Percentiles rank a stretch among this genome's conserved stretches.
phyloP scores from a whole-genome alignment of 2,329 filamentous ascomycete species.

The Tolypocladium album region DNA sequence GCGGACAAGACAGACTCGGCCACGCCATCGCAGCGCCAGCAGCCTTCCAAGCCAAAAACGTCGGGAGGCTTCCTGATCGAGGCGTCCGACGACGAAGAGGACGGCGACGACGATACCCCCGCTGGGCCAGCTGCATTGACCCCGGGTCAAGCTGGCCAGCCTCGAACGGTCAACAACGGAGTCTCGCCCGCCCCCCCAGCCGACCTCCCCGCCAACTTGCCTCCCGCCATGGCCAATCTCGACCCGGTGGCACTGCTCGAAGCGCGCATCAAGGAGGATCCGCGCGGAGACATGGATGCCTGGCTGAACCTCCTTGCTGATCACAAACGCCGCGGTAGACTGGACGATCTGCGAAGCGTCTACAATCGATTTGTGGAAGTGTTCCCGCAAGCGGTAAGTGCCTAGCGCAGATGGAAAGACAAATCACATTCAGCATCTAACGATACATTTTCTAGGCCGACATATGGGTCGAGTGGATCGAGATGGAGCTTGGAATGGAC shows the following conservation, averaged over 20 bases:
- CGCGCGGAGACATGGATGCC: slow-evolving; percentile 82
- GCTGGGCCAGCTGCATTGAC: slow-evolving; percentile 11
- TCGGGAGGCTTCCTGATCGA: slow-evolving; percentile 50
- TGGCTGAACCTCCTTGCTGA: slow-evolving; percentile 85
- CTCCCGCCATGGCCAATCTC: slow-evolving; percentile 31
- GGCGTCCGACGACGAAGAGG: slow-evolving; percentile 50
- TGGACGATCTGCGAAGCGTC: slow-evolving; percentile 67
- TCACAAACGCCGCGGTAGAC: slow-evolving; percentile 68
- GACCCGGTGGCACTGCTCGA: slow-evolving; percentile 75
- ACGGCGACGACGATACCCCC: slow-evolving; percentile 33
- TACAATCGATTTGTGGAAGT: slow-evolving; percentile 82
- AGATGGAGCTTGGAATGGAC: slow-evolving; percentile 81
- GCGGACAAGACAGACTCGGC: slow-evolving; percentile 16
- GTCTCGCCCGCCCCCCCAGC: slow-evolving; percentile 9
- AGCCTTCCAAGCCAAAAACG: slow-evolving; percentile 43
- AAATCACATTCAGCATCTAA: neutral
- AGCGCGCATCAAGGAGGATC: slow-evolving; percentile 84
- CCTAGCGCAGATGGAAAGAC: neutral
- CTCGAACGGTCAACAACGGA: slow-evolving; percentile 10
- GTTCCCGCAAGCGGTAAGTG: slow-evolving; percentile 83
- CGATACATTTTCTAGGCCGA: slow-evolving; percentile 57
- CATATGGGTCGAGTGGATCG: slow-evolving; percentile 79
- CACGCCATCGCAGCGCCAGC: slow-evolving; percentile 15
- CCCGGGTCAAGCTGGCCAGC: slow-evolving; percentile 6
- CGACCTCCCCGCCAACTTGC: slow-evolving; percentile 18